These are phyloP conservation scores for Rhododendron henanense DNA, from an alignment of 148 eudicot species.

Conservation along the genomic window DNA sequence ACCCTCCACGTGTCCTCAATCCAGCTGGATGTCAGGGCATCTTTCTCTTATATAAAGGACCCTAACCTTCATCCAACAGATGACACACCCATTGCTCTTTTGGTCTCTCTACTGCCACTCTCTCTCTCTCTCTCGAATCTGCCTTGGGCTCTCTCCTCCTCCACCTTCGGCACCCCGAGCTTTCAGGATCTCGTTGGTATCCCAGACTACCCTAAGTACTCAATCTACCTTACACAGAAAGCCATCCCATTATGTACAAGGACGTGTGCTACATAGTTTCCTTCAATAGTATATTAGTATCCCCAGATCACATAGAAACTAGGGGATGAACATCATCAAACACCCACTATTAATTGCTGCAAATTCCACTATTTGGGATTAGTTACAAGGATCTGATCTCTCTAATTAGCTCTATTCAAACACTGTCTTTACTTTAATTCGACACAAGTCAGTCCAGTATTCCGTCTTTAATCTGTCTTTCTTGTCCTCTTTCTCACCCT, in stretches of 20 bases:
- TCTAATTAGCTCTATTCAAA: background rate
- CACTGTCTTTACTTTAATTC: background rate
- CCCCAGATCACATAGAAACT: background rate
- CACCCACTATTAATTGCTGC: background rate
- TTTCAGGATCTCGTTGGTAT: no score
- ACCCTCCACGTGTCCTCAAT: no score
- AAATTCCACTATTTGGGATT: background rate
- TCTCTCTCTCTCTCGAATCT: no score
- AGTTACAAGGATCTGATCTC: background rate
- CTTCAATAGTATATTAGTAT: background rate
- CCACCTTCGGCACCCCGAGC: no score
- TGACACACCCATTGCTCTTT: no score
- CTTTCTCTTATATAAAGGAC: no score
- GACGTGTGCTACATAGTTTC: background rate
- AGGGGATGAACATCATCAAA: background rate
- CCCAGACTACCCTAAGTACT: no score
- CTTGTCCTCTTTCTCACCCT: background rate
- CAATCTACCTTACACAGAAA: no score
- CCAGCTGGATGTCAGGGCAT: no score
- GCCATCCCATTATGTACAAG: background rate
- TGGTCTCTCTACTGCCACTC: no score
- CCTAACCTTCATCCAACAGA: no score
- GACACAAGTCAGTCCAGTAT: background rate
- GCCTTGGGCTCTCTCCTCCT: no score
- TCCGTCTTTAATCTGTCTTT: background rate